Conservation (phyloP, 2,329 filamentous ascomycete species). For the Ophiostoma populinum region DNA sequence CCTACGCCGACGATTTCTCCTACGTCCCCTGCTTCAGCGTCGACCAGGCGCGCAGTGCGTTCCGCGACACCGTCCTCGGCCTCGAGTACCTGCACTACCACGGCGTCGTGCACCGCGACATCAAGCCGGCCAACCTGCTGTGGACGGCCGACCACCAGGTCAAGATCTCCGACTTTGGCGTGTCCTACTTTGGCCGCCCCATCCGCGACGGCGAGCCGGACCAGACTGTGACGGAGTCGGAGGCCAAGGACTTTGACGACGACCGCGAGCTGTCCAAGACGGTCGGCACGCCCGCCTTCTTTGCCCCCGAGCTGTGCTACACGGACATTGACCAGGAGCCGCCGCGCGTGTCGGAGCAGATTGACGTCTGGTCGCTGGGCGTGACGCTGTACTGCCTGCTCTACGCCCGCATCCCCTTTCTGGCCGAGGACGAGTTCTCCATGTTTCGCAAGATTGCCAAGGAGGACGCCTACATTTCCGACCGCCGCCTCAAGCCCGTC, state of each 20-base stretch:
- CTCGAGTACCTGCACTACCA: constrained; percentile 86
- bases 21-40: constrained; percentile 90
- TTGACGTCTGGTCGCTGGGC: constrained; percentile 93
- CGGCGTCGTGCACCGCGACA: constrained; percentile 69
- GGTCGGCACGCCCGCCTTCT: constrained; percentile 93
- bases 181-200: constrained; percentile 87
- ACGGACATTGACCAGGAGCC: constrained; percentile 55
- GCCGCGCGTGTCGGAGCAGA: constrained; percentile 74
- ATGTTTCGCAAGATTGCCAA: constrained; percentile 87
- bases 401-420: constrained; percentile 82
- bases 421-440: constrained; percentile 78
- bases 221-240: constrained; percentile 59
- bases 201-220: constrained; percentile 68
- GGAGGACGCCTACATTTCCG: constrained; percentile 80
- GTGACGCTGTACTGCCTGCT: constrained; percentile 93
- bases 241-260: constrained; percentile 76
- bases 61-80: constrained; percentile 83
- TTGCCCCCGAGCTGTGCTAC: constrained; percentile 89
- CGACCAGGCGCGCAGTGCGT: constrained; percentile 63
- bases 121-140: constrained; percentile 79
- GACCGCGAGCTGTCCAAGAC: constrained; percentile 96
- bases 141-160: constrained; percentile 72
- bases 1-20: constrained; percentile 71
- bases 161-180: constrained; percentile 97
- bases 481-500: constrained; percentile 61